Evolutionary conservation across 345 rosid genomes (phyloP).

Genomic region (Dimocarpus longan): DNA sequence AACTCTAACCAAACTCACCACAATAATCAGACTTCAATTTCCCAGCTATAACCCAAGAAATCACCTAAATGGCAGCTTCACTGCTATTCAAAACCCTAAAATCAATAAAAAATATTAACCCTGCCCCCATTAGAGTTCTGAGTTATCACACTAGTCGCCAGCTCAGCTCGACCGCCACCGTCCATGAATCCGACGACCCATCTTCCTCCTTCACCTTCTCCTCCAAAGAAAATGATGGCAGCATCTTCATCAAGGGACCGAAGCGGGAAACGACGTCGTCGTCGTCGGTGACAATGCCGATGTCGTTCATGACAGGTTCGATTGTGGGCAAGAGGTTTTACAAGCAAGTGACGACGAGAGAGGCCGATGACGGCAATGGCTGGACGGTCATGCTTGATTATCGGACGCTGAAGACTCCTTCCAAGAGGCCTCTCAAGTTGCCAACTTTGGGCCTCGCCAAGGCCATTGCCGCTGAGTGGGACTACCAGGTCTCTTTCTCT

Average conservation of each 20-base stretch:
- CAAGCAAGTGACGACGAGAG: slow-evolving; percentile 74
- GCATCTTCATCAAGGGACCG: slow-evolving; percentile 48
- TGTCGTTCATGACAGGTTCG: slow-evolving; percentile 93
- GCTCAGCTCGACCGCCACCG: slow-evolving; percentile 44
- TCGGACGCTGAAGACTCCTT: slow-evolving; percentile 85
- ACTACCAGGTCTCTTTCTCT: slow-evolving; percentile 66
- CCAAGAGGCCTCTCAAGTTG: slow-evolving; percentile 78
- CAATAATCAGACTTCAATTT: neutral
- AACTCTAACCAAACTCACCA: too few species aligned
- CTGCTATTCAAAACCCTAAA: slow-evolving; percentile 46
- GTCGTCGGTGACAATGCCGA: slow-evolving; percentile 82
- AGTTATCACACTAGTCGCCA: slow-evolving; percentile 30
- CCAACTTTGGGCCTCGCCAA: slow-evolving; percentile 79
- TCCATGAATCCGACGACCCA: slow-evolving; percentile 38
- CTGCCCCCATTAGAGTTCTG: slow-evolving; percentile 15
- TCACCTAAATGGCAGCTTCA: slow-evolving; percentile 40
- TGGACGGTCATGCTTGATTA: slow-evolving; percentile 98
- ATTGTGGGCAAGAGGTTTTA: slow-evolving; percentile 86
- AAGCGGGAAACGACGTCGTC: slow-evolving; percentile 30
- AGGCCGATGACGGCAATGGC: slow-evolving; percentile 87
- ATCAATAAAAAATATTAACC: slow-evolving; percentile 33
- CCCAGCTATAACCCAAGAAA: neutral
- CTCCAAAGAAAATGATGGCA: slow-evolving; percentile 32
- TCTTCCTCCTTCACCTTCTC: slow-evolving; percentile 58
- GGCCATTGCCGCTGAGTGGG: slow-evolving; percentile 95